Conservation (phyloP, 2,329 filamentous ascomycete genomes). For the Rosellinia necatrix region DNA sequence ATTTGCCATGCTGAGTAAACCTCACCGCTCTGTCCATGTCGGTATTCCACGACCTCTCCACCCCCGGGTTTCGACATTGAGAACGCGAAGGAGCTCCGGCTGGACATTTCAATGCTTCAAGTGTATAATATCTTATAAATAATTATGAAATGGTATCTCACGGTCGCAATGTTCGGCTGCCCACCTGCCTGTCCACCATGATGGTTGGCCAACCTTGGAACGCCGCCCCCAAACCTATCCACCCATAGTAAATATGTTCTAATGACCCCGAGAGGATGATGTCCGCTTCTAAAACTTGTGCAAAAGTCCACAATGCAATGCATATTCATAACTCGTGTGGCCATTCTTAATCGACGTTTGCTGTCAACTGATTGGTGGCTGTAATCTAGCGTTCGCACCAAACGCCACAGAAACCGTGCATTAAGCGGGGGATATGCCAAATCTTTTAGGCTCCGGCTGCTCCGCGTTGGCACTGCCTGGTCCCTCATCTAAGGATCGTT, state of each 20-base stretch:
- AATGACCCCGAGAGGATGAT: constrained; percentile 3
- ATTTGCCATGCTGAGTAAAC: too few species aligned
- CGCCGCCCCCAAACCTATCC: constrained; percentile 18
- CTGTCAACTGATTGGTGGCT: neutral
- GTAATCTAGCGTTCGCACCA: neutral
- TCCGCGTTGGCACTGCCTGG: constrained; percentile 32
- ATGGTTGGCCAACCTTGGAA: constrained; percentile 19
- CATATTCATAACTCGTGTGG: constrained; percentile 26
- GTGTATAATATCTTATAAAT: constrained; percentile 7
- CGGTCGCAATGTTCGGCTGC: constrained; percentile 5
- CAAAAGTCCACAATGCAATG: constrained; percentile 20
- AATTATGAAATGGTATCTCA: constrained; percentile 25
- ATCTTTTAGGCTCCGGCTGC: constrained; percentile 38
- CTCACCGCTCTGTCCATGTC: too few species aligned
- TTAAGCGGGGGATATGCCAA: constrained; percentile 29
- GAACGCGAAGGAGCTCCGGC: too few species aligned
- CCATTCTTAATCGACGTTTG: constrained; percentile 10
- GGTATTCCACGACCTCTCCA: too few species aligned
- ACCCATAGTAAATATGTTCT: constrained; percentile 8
- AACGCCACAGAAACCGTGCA: neutral
- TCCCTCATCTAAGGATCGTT: constrained; percentile 31
- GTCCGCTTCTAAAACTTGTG: neutral
- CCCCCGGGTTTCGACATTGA: too few species aligned
- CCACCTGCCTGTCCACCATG: constrained; percentile 2
- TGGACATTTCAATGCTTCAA: too few species aligned